phyloP scores from a whole-genome alignment of 2,329 filamentous ascomycete species.

The Pyrenophora teres region DNA sequence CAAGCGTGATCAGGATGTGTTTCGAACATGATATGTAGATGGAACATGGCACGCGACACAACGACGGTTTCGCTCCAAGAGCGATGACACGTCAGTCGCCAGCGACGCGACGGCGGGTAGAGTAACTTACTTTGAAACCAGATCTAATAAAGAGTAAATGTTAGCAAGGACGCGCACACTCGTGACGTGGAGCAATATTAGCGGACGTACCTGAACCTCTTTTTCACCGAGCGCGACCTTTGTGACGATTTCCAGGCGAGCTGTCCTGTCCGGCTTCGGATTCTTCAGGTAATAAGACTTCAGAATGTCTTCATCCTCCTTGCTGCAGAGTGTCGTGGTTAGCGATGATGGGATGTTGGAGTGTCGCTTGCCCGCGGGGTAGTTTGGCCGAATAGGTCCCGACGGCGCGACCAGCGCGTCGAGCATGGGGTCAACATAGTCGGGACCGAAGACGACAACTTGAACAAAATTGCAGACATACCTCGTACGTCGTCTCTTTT shows the following conservation, averaged over 20 bases:
- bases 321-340: constrained; percentile 39
- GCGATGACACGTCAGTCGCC: background rate
- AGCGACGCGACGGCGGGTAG: constrained; percentile 1
- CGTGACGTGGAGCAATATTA: constrained; percentile 31
- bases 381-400: constrained; percentile 22
- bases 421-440: constrained; percentile 25
- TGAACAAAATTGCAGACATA: constrained; percentile 42
- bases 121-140: constrained; percentile 73
- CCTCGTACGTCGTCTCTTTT: constrained; percentile 67
- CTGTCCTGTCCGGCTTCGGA: constrained; percentile 87
- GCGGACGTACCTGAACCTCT: constrained; percentile 81
- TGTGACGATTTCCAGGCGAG: constrained; percentile 81
- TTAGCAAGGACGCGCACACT: constrained; percentile 40
- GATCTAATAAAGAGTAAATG: constrained; percentile 67
- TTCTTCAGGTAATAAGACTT: constrained; percentile 85
- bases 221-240: constrained; percentile 91
- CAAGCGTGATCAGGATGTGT: constrained; percentile 14
- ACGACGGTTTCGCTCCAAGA: background rate
- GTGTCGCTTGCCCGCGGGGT: constrained; percentile 24
- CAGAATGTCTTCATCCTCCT: constrained; percentile 83
- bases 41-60: background rate
- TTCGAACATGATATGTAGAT: constrained; percentile 2
- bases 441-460: constrained; percentile 17
- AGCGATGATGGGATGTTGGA: constrained; percentile 33
- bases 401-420: constrained; percentile 39